Percentiles rank a stretch among this genome's conserved stretches.
These are phyloP conservation scores for Macrocybe gigantea DNA, from an alignment of 768 basidiomycete species.

Conservation along the genomic window DNA sequence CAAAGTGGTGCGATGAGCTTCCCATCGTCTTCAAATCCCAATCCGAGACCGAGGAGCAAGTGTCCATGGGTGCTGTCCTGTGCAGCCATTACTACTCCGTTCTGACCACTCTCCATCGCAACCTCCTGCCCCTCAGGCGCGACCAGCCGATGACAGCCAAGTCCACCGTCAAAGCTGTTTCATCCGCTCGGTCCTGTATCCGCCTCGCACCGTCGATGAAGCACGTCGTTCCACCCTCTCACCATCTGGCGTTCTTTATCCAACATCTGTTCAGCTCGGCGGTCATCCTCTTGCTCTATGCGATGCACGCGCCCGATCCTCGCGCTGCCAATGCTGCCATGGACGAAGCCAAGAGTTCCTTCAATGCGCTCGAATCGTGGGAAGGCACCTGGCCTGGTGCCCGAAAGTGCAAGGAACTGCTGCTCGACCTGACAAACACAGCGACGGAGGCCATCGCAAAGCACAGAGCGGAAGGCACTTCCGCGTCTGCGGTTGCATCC, in stretches of 20 bases:
- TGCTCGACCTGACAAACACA: slow-evolving; percentile 63
- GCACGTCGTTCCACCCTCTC: slow-evolving; percentile 78
- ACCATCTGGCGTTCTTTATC: slow-evolving; percentile 85
- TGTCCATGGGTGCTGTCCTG: slow-evolving; percentile 79
- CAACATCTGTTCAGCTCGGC: slow-evolving; percentile 88
- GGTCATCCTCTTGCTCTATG: slow-evolving; percentile 77
- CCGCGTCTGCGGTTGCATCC: too few relatives aligned
- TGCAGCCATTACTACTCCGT: slow-evolving; percentile 90
- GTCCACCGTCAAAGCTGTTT: slow-evolving; percentile 75
- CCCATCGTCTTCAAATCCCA: slow-evolving; percentile 71
- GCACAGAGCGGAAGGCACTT: slow-evolving; percentile 14
- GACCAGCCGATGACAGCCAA: slow-evolving; percentile 65
- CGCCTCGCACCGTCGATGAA: slow-evolving; percentile 81
- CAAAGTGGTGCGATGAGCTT: slow-evolving; percentile 79
- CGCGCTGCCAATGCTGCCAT: slow-evolving; percentile 65
- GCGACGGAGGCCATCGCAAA: slow-evolving; percentile 61
- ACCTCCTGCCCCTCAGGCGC: slow-evolving; percentile 74
- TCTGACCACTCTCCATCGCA: slow-evolving; percentile 82
- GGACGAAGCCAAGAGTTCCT: slow-evolving; percentile 74
- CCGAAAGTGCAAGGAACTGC: slow-evolving; percentile 78
- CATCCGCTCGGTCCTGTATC: slow-evolving; percentile 81
- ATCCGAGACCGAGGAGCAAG: slow-evolving; percentile 70
- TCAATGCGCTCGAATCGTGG: slow-evolving; percentile 70
- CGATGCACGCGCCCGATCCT: slow-evolving; percentile 75
- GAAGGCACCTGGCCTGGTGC: slow-evolving; percentile 88